Percentiles rank a stretch among this genome's conserved stretches.
phyloP scores from a whole-genome alignment of 768 basidiomycete genomes.

The Tremella yokohamensis region DNA sequence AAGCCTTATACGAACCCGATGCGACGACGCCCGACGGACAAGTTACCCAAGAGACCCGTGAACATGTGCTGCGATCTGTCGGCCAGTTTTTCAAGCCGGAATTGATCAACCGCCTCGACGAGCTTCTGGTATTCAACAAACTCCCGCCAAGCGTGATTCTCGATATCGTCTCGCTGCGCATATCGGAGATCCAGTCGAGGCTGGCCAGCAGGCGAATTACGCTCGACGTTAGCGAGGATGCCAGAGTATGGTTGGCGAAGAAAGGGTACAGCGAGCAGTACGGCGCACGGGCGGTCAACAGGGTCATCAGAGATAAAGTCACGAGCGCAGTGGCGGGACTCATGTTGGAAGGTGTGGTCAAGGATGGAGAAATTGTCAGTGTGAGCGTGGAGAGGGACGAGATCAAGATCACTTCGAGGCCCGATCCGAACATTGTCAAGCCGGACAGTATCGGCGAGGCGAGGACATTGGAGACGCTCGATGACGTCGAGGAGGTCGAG shows the following conservation, averaged over 20 bases:
- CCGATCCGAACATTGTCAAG: slow-evolving; percentile 17
- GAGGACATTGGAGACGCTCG: slow-evolving; percentile 28
- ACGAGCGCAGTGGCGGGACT: slow-evolving; percentile 78
- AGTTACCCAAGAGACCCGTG: slow-evolving; percentile 62
- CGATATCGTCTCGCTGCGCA: slow-evolving; percentile 71
- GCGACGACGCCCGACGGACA: slow-evolving; percentile 64
- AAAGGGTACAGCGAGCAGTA: slow-evolving; percentile 80
- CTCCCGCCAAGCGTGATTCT: slow-evolving; percentile 69
- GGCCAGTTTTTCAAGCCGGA: slow-evolving; percentile 83
- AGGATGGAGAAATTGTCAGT: slow-evolving; percentile 67
- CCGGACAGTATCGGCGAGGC: slow-evolving; percentile 8
- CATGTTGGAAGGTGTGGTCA: slow-evolving; percentile 71
- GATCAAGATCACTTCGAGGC: slow-evolving; percentile 47
- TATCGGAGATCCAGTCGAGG: slow-evolving; percentile 68
- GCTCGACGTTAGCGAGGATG: slow-evolving; percentile 64
- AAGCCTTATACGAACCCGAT: slow-evolving; percentile 61
- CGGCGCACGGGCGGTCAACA: slow-evolving; percentile 80
- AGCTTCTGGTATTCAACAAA: slow-evolving; percentile 71
- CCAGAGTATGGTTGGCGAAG: slow-evolving; percentile 66
- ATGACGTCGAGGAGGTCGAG: slow-evolving; percentile 25
- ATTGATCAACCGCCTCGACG: slow-evolving; percentile 79
- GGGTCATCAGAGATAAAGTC: slow-evolving; percentile 78
- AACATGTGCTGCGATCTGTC: slow-evolving; percentile 70
- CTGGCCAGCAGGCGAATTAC: slow-evolving; percentile 65
- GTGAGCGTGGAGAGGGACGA: slow-evolving; percentile 57